Evolutionary conservation across 73 alveolate genomes (phyloP).

Genomic region (Stentor roeselii): DNA sequence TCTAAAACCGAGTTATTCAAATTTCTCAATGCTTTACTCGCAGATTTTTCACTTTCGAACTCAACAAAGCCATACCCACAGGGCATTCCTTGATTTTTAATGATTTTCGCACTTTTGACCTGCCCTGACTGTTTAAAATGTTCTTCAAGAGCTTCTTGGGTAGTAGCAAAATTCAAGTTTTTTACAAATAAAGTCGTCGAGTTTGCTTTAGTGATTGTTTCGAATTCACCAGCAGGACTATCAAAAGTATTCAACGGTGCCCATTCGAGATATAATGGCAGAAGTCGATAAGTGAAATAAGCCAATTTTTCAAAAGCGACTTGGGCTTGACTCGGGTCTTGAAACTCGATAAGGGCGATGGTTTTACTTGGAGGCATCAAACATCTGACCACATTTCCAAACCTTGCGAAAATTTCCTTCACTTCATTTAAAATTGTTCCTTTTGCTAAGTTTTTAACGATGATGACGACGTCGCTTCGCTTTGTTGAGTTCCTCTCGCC

Average conservation of each 20-base stretch:
- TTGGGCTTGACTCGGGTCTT: constrained; percentile 74
- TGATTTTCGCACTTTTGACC: constrained; percentile 76
- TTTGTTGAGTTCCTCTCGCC: constrained; percentile 76
- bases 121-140: constrained; percentile 69
- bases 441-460: constrained; percentile 85
- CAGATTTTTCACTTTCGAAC: constrained; percentile 73
- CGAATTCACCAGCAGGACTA: constrained; percentile 43
- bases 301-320: constrained; percentile 86
- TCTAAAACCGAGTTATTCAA: constrained; percentile 79
- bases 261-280: constrained; percentile 80
- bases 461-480: constrained; percentile 66
- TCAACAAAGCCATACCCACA: constrained; percentile 97
- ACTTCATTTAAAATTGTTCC: constrained; percentile 70
- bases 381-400: constrained; percentile 75
- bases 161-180: constrained; percentile 83
- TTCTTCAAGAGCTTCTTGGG: constrained; percentile 68
- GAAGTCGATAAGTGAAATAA: constrained; percentile 54
- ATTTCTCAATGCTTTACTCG: constrained; percentile 82
- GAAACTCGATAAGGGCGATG: constrained; percentile 85
- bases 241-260: constrained; percentile 76
- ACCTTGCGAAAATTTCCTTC: constrained; percentile 79
- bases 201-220: constrained; percentile 50
- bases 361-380: constrained; percentile 89
- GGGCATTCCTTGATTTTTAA: constrained; percentile 71
- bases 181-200: constrained; percentile 84